Evolutionary conservation across 2,329 filamentous ascomycete species (phyloP).

Genomic region (Leptographium wingfieldii): DNA sequence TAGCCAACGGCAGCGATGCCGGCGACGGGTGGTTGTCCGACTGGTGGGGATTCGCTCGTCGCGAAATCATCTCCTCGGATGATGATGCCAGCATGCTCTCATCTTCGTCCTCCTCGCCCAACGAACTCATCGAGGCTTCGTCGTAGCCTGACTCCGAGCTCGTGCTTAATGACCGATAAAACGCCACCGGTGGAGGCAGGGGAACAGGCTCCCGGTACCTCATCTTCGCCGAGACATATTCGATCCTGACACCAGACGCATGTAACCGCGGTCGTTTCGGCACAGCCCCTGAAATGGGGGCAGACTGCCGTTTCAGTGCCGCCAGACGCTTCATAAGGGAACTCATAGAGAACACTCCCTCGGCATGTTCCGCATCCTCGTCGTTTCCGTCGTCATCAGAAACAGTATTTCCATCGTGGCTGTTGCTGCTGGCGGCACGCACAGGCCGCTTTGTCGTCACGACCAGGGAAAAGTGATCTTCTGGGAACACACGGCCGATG

Average conservation of each 20-base stretch:
- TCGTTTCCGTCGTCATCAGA: not conserved
- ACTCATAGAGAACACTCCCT: slow-evolving; percentile 18
- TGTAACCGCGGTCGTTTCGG: not conserved
- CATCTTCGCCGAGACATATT: slow-evolving; percentile 31
- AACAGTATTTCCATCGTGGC: not conserved
- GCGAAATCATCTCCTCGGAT: slow-evolving; percentile 20
- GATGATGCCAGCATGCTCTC: slow-evolving; percentile 19
- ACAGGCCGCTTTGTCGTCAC: slow-evolving; percentile 35
- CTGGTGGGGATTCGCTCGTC: slow-evolving; percentile 22
- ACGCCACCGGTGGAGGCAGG: slow-evolving; percentile 40
- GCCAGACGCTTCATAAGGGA: slow-evolving; percentile 29
- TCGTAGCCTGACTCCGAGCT: slow-evolving; percentile 19
- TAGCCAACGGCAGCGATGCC: slow-evolving; percentile 23
- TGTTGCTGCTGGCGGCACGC: slow-evolving; percentile 13
- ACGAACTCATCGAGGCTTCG: slow-evolving; percentile 17
- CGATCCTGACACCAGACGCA: slow-evolving; percentile 23
- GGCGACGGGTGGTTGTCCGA: slow-evolving; percentile 26
- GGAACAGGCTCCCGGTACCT: slow-evolving; percentile 32
- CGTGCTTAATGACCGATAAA: slow-evolving; percentile 34
- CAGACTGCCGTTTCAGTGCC: slow-evolving; percentile 10
- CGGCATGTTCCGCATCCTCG: not conserved
- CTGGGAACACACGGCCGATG: slow-evolving; percentile 44
- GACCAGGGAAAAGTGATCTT: slow-evolving; percentile 50
- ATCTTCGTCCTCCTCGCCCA: slow-evolving; percentile 21
- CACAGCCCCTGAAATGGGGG: slow-evolving; percentile 4